A percentile compares a stretch with the other conserved stretches of the same genome.
Evolutionary conservation across 768 basidiomycete genomes (phyloP).

Genomic region (Termitomyces sp.): DNA sequence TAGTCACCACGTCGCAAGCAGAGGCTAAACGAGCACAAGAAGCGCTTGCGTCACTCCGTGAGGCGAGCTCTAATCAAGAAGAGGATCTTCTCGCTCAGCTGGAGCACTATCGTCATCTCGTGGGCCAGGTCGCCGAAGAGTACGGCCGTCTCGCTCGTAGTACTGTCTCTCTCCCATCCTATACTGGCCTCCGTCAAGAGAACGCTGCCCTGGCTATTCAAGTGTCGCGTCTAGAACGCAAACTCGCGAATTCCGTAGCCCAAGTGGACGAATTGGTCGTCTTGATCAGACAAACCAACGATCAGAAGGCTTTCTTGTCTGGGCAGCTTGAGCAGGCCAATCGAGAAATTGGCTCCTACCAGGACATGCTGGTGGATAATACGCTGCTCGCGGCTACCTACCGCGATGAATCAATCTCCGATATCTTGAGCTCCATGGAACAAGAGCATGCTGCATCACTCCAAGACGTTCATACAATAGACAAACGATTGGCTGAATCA

Average conservation of each 20-base stretch:
- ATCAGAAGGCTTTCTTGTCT: constrained; percentile 42
- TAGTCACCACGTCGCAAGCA: constrained; percentile 29
- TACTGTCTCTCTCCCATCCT: constrained; percentile 31
- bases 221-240: constrained; percentile 55
- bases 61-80: constrained; percentile 31
- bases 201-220: constrained; percentile 34
- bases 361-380: neutral
- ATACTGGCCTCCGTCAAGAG: constrained; percentile 35
- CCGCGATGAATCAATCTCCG: neutral
- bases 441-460: constrained; percentile 2
- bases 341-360: constrained; percentile 26
- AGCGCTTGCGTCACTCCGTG: constrained; percentile 24
- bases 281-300: constrained; percentile 52
- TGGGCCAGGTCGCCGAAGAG: constrained; percentile 46
- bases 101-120: constrained; percentile 39
- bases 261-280: constrained; percentile 62
- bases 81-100: constrained; percentile 44
- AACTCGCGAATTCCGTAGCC: constrained; percentile 60
- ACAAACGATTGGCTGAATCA: constrained; percentile 13
- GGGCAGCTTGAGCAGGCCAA: constrained; percentile 27
- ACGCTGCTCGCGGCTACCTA: neutral
- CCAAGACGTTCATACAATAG: constrained; percentile 1
- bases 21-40: constrained; percentile 30
- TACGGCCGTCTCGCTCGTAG: constrained; percentile 45
- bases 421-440: neutral